phyloP scores from a whole-genome alignment of 805 yeast genomes.

The Vanderwaltozyma tropicalis region DNA sequence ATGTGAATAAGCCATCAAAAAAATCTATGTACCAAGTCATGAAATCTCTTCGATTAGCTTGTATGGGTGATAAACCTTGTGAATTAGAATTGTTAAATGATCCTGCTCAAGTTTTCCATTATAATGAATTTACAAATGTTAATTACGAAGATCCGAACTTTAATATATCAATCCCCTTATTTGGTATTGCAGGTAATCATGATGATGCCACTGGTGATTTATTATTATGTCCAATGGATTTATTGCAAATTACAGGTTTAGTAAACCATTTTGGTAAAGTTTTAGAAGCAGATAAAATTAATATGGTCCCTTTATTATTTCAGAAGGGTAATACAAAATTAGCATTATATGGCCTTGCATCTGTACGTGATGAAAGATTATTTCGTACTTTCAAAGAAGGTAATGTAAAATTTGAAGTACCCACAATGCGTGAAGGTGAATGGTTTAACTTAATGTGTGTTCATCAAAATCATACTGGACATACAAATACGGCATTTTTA shows the following conservation, averaged over 20 bases:
- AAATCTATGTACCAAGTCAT: constrained; percentile 78
- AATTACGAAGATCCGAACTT: constrained; percentile 87
- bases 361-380: constrained; percentile 80
- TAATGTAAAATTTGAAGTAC: constrained; percentile 67
- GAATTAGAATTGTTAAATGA: constrained; percentile 77
- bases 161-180: constrained; percentile 80
- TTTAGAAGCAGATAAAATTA: constrained; percentile 61
- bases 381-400: constrained; percentile 74
- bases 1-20: constrained; percentile 78
- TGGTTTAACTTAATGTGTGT: constrained; percentile 84
- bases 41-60: constrained; percentile 53
- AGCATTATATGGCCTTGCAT: constrained; percentile 82
- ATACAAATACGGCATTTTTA: constrained; percentile 67
- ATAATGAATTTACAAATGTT: constrained; percentile 56
- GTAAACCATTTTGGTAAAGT: constrained; percentile 86
- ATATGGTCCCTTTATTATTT: constrained; percentile 64
- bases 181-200: constrained; percentile 91
- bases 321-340: constrained; percentile 74
- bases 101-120: constrained; percentile 47
- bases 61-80: constrained; percentile 82
- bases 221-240: constrained; percentile 74
- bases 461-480: constrained; percentile 84
- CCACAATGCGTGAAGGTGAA: constrained; percentile 43
- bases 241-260: constrained; percentile 69
- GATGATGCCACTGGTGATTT: constrained; percentile 92